Percentiles rank a stretch among this genome's conserved stretches.
These are phyloP conservation scores for Inosperma sp. DNA, from an alignment of 768 basidiomycete genomes.

Conservation along the genomic window DNA sequence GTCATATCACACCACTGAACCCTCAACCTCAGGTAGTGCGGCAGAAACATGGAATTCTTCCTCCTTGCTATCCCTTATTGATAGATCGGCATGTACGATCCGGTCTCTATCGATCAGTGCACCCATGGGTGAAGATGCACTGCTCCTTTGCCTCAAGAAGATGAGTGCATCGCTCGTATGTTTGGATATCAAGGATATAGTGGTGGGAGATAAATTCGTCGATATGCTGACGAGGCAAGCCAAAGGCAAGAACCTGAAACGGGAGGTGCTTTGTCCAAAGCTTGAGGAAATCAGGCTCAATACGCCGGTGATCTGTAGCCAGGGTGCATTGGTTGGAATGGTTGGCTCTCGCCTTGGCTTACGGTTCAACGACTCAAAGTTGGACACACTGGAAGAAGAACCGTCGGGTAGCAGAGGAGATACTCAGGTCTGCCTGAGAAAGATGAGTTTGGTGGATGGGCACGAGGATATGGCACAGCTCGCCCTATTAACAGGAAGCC, in stretches of 20 bases:
- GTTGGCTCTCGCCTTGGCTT: constrained; percentile 21
- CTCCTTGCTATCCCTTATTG: constrained; percentile 25
- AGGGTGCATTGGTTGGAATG: constrained; percentile 20
- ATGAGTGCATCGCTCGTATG: constrained; percentile 22
- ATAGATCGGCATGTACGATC: constrained; percentile 29
- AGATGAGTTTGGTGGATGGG: too few relatives aligned
- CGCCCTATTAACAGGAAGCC: too few relatives aligned
- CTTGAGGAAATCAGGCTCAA: constrained; percentile 23
- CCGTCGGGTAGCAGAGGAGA: too few relatives aligned
- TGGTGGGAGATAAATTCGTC: constrained; percentile 23
- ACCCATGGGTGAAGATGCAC: constrained; percentile 27
- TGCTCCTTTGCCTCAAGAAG: constrained; percentile 24
- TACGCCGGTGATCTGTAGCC: constrained; percentile 18
- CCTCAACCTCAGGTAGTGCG: constrained; percentile 5
- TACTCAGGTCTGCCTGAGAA: too few relatives aligned
- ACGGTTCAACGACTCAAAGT: neutral
- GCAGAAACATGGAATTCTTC: constrained; percentile 25
- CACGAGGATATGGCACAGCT: too few relatives aligned
- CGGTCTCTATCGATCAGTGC: constrained; percentile 25
- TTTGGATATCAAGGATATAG: constrained; percentile 24
- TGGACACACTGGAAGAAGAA: too few relatives aligned
- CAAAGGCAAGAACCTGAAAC: too few relatives aligned
- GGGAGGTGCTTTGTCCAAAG: constrained; percentile 17
- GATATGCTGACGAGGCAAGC: constrained; percentile 21
- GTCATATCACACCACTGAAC: constrained; percentile 11